Conservation (phyloP, 2,329 filamentous ascomycete genomes). For the Parafenestella ontariensis region DNA sequence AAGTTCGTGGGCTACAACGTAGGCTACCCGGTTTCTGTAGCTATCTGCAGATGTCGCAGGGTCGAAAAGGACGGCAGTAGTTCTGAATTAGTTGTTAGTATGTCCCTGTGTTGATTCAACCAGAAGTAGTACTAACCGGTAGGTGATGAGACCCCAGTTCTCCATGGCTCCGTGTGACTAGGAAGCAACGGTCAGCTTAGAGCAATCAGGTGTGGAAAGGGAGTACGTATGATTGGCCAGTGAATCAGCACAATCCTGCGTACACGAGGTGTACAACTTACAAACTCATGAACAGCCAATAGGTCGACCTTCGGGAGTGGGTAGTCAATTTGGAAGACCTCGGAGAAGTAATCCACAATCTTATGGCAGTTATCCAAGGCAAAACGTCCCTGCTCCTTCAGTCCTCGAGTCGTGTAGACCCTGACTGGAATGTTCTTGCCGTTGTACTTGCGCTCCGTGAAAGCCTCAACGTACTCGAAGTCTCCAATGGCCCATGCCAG, state of each 20-base stretch:
- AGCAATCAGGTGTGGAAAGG: conserved; percentile 16
- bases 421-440: conserved; percentile 90
- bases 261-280: conserved; percentile 49
- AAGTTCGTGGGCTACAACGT: conserved; percentile 97
- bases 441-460: conserved; percentile 88
- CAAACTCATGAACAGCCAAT: conserved; percentile 95
- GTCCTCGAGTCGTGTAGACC: conserved; percentile 93
- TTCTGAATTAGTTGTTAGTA: conserved; percentile 50
- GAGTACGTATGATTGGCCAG: conserved; percentile 54
- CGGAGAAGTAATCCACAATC: conserved; percentile 95
- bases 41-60: conserved; percentile 87
- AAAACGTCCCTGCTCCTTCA: conserved; percentile 89
- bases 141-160: conserved; percentile 98
- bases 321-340: conserved; percentile 88
- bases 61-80: conserved; percentile 95
- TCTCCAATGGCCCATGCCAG: conserved; percentile 96
- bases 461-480: conserved; percentile 94
- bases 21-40: conserved; percentile 93
- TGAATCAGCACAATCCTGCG: conserved; percentile 26
- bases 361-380: conserved; percentile 90
- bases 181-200: conserved; percentile 50
- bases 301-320: conserved; percentile 94
- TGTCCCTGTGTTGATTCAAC: background rate
- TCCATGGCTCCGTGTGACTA: conserved; percentile 87
- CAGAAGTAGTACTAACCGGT: conserved; percentile 61